These are phyloP conservation scores for Hymenoscyphus linearis DNA, from an alignment of 2,329 filamentous ascomycete species.

Conservation along the genomic window DNA sequence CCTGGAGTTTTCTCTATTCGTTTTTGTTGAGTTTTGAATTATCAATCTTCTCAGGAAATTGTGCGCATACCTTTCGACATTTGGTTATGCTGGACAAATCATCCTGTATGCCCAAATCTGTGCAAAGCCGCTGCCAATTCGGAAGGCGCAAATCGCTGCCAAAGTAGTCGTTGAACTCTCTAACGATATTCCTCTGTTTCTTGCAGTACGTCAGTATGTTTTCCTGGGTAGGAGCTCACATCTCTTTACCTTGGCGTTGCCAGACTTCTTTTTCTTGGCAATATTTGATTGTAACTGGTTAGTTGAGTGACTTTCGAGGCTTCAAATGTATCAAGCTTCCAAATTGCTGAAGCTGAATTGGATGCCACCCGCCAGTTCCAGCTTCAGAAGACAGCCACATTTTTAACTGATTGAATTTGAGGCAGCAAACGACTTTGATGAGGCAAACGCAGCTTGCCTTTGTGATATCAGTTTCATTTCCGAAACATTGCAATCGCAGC, in stretches of 20 bases:
- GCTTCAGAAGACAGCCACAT: not conserved
- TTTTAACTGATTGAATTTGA: not conserved
- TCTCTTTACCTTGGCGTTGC: not conserved
- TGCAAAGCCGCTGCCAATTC: slow-evolving; percentile 43
- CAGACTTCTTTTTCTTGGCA: not conserved
- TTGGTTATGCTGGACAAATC: slow-evolving; percentile 39
- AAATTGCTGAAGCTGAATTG: not conserved
- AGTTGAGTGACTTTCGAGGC: not conserved
- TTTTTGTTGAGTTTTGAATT: not conserved
- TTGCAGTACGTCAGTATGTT: not conserved
- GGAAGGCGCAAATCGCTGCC: slow-evolving; percentile 28
- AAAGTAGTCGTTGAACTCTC: slow-evolving; percentile 21
- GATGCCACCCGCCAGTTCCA: not conserved
- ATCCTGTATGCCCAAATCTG: slow-evolving; percentile 38
- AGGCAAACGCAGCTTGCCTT: not conserved
- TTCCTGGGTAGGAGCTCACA: not conserved
- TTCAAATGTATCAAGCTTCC: not conserved
- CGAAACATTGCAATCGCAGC: not conserved
- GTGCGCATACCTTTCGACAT: slow-evolving; percentile 39
- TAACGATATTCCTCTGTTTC: slow-evolving; percentile 8
- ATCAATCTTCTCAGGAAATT: not conserved
- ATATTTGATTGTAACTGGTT: not conserved
- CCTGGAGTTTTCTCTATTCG: not conserved
- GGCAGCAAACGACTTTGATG: not conserved
- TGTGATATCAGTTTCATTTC: not conserved